Conservation (phyloP, 2,329 filamentous ascomycete species). For the Periglandula ipomoeae region DNA sequence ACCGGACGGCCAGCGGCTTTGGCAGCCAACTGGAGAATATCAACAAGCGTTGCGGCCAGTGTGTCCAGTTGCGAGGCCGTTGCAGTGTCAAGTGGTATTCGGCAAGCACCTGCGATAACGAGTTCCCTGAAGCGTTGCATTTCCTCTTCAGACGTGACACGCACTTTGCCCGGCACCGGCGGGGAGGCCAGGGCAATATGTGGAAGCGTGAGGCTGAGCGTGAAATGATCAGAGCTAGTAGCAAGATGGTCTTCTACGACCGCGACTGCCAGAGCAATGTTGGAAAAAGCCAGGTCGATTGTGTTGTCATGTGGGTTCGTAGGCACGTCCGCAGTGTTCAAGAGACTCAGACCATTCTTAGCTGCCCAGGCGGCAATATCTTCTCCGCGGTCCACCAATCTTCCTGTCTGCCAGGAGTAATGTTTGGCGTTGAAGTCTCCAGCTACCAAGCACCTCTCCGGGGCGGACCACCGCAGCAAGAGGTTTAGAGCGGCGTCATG, state of each 20-base stretch:
- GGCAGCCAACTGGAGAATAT: too few relatives aligned
- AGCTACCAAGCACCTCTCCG: too few relatives aligned
- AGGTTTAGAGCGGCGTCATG: too few relatives aligned
- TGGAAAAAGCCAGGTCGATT: slow-evolving; percentile 10
- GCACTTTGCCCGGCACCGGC: slow-evolving; percentile 5
- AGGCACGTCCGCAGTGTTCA: slow-evolving; percentile 10
- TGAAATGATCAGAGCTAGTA: too few relatives aligned
- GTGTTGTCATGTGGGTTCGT: slow-evolving; percentile 12
- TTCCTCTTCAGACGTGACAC: slow-evolving; percentile 9
- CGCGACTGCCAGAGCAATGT: slow-evolving; percentile 9
- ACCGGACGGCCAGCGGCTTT: too few relatives aligned
- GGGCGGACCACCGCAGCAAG: too few relatives aligned
- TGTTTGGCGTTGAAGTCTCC: too few relatives aligned
- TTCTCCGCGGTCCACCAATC: slow-evolving; percentile 1
- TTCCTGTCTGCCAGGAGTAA: too few relatives aligned
- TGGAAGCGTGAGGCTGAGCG: too few relatives aligned
- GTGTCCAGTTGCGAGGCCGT: too few relatives aligned
- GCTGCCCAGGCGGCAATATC: slow-evolving; percentile 2
- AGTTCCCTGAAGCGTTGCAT: slow-evolving; percentile 10
- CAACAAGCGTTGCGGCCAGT: too few relatives aligned
- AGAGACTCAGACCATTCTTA: slow-evolving; percentile 8
- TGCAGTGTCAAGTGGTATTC: background rate
- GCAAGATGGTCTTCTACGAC: too few relatives aligned
- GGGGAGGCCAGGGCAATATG: slow-evolving; percentile 4
- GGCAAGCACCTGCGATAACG: slow-evolving; percentile 5